Evolutionary conservation across 441 rosid species (phyloP).

Genomic region (Aquilaria agallochum): DNA sequence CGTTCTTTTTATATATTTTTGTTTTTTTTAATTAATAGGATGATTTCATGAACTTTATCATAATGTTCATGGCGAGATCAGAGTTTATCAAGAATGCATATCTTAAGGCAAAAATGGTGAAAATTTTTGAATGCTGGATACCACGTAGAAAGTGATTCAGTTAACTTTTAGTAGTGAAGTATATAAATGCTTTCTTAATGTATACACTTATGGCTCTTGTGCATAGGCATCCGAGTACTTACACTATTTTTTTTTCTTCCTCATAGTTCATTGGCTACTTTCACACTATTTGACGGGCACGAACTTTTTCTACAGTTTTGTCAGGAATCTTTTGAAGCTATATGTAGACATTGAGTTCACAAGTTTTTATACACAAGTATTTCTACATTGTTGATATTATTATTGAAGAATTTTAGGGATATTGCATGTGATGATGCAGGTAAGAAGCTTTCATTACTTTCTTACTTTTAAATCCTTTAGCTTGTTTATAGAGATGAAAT

Average conservation of each 20-base stretch:
- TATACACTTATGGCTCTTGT: too few relatives aligned
- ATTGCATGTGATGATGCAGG: too few relatives aligned
- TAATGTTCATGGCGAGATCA: slow-evolving; percentile 98
- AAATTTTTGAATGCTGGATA: slow-evolving; percentile 98
- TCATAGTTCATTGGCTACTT: slow-evolving; percentile 85
- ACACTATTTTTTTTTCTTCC: slow-evolving; percentile 21
- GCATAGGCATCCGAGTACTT: slow-evolving; percentile 2
- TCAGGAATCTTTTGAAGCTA: slow-evolving; percentile 93
- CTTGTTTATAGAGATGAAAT: too few relatives aligned
- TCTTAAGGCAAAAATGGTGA: slow-evolving; percentile 99
- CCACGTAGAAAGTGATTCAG: slow-evolving; percentile 73
- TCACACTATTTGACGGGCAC: slow-evolving; percentile 91
- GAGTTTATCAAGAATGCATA: slow-evolving; percentile 82
- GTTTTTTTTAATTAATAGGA: slow-evolving; percentile 51
- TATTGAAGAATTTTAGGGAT: too few relatives aligned
- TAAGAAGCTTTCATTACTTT: too few relatives aligned
- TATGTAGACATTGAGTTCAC: slow-evolving; percentile 99
- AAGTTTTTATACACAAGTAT: slow-evolving; percentile 97
- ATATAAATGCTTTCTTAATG: too few relatives aligned
- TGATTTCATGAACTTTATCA: slow-evolving; percentile 97
- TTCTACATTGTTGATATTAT: neutral
- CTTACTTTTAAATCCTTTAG: too few relatives aligned
- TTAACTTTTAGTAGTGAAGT: neutral
- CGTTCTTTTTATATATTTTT: neutral
- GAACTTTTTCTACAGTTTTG: slow-evolving; percentile 87